phyloP scores from a whole-genome alignment of 2,329 filamentous ascomycete genomes.

The Chaetomiaceae sp. region DNA sequence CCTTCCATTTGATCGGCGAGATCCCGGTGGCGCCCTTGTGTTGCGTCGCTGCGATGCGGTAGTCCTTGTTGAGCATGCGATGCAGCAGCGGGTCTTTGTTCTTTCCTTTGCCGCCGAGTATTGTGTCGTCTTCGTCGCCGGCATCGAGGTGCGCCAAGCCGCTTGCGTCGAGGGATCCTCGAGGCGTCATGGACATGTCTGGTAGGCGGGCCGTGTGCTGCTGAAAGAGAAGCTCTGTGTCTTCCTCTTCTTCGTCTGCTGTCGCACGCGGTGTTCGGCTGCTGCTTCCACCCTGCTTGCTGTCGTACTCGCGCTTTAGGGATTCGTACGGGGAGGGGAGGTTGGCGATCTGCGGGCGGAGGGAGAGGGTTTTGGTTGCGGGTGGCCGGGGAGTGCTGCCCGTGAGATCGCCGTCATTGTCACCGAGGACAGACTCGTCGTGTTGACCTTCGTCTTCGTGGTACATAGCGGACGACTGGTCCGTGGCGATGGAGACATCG shows the following conservation, averaged over 20 bases:
- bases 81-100: slow-evolving; percentile 78
- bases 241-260: slow-evolving; percentile 31
- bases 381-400: slow-evolving; percentile 65
- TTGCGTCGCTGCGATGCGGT: slow-evolving; percentile 88
- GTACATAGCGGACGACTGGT: slow-evolving; percentile 28
- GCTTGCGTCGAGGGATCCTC: slow-evolving; percentile 51
- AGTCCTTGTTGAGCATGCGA: slow-evolving; percentile 91
- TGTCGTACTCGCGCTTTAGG: slow-evolving; percentile 60
- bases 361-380: slow-evolving; percentile 44
- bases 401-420: slow-evolving; percentile 51
- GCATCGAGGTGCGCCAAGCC: slow-evolving; percentile 27
- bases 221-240: slow-evolving; percentile 46
- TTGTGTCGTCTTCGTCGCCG: slow-evolving; percentile 23
- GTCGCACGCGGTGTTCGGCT: slow-evolving; percentile 32
- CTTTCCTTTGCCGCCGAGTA: slow-evolving; percentile 25
- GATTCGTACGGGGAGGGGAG: slow-evolving; percentile 74
- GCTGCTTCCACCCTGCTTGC: slow-evolving; percentile 37
- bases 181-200: slow-evolving; percentile 60
- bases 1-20: slow-evolving; percentile 43
- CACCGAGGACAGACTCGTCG: slow-evolving; percentile 67
- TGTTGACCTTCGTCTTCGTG: slow-evolving; percentile 27
- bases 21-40: slow-evolving; percentile 50
- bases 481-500: slow-evolving; percentile 40
- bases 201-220: slow-evolving; percentile 53
- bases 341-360: slow-evolving; percentile 52